Base-by-base conservation (phyloP, 495 filamentous ascomycete species). In the Penicillium psychrofluorescens region DNA sequence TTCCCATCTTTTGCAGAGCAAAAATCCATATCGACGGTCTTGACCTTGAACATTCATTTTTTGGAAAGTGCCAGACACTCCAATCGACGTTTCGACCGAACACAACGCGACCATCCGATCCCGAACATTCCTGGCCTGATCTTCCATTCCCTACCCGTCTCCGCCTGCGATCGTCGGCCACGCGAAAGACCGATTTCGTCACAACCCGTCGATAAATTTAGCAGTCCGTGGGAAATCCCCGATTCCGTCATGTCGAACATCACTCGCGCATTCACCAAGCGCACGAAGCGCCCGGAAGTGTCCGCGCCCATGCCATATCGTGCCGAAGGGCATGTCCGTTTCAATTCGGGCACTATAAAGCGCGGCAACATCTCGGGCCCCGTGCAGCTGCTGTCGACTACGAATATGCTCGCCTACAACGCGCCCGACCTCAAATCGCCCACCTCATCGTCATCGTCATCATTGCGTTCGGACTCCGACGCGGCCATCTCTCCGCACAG, bases 371-470 rank as follows among this genome's bases (percentile, higher is more conserved):
- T 98, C 56, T 98, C 92, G 13, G 78, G 75, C 9, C 92, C 92
- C 2, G 74, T 96, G 37, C 82, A 86, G 61, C 73, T 98, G 36
- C 66, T 95, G 27, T 95, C 91, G 13, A 95, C 94, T 4, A 97
- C 94, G 45, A 98, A 97, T 62, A 88, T 90, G 81, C 82, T 95
- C 12, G 85, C 87, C 12, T 95, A 92, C 74, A 90, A 90, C 55
- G 90, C 92, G 9, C 94, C 92, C 22, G 83, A 89, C 59, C 75
- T 88, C 50, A 75, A 69, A 51, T 77, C 73, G 43, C 71, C 71
- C 46, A 63, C 71, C 27, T 66, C 75, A 0, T 74, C 78, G 1
- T 81, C 84, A 0, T 69, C 75, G 8, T 71, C 76, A 16, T 78
- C 72, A 7, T 59, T 76, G 41, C 63, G 61, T 29, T 81, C 79